Conservation (phyloP, 2,329 filamentous ascomycete genomes). For the Ceratocystis huliohia region DNA sequence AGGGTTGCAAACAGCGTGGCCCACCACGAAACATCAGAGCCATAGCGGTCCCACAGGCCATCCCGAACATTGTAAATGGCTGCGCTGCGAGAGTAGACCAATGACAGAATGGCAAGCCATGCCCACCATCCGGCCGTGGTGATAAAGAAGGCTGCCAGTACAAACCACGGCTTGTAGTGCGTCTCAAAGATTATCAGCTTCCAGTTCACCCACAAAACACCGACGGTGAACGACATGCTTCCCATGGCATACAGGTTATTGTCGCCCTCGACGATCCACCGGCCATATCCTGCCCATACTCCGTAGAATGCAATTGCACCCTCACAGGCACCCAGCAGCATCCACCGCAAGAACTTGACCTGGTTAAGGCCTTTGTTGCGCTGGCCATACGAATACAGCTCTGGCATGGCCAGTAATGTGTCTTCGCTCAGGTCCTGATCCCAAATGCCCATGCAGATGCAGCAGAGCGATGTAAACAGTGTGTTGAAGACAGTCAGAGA, state of each 20-base stretch:
- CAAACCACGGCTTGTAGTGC: conserved; percentile 58
- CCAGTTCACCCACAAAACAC: conserved; percentile 58
- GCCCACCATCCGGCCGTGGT: conserved; percentile 53
- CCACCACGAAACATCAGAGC: conserved; percentile 63
- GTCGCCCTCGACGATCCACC: conserved; percentile 42
- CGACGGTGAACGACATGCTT: conserved; percentile 56
- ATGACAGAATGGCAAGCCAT: conserved; percentile 63
- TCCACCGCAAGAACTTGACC: conserved; percentile 62
- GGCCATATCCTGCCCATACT: conserved; percentile 39
- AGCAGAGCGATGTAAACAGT: conserved; percentile 77
- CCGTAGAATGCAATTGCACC: conserved; percentile 63
- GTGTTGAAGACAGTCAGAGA: conserved; percentile 88
- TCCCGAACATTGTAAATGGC: conserved; percentile 54
- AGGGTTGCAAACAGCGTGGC: conserved; percentile 52
- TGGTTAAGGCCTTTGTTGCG: conserved; percentile 60
- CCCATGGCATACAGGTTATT: conserved; percentile 63
- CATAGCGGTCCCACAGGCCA: conserved; percentile 55
- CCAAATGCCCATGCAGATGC: conserved; percentile 83
- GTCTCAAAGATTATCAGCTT: conserved; percentile 72
- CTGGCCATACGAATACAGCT: conserved; percentile 78
- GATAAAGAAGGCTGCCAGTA: conserved; percentile 44
- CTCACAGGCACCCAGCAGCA: conserved; percentile 58
- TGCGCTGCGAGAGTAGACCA: conserved; percentile 41
- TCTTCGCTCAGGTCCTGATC: conserved; percentile 76
- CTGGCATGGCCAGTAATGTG: conserved; percentile 81